A percentile compares a stretch with the other conserved stretches of the same genome.
These are phyloP conservation scores for Mycena indigotica DNA, from an alignment of 768 basidiomycete species.

Conservation along the genomic window DNA sequence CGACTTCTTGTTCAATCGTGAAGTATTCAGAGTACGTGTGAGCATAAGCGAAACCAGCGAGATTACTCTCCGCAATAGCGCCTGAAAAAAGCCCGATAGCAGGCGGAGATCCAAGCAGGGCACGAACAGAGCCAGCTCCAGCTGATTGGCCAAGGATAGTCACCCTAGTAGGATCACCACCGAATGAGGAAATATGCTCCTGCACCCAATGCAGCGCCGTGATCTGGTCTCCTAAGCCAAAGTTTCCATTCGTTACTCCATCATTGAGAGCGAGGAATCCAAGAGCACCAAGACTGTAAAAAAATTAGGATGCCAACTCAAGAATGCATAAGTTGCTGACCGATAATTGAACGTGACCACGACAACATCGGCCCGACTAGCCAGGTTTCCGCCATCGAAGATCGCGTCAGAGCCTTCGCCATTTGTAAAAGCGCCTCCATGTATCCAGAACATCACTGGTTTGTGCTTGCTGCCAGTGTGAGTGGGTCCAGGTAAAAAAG, in stretches of 20 bases:
- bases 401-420: conserved; percentile 42
- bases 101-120: conserved; percentile 36
- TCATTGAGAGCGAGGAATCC: conserved; percentile 47
- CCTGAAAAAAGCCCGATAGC: conserved; percentile 43
- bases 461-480: conserved; percentile 28
- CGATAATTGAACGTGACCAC: conserved; percentile 47
- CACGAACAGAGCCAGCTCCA: conserved; percentile 48
- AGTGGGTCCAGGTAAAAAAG: conserved; percentile 31
- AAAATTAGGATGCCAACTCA: conserved; percentile 34
- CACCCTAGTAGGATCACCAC: conserved; percentile 55
- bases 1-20: conserved; percentile 44
- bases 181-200: conserved; percentile 56
- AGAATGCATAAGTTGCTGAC: conserved; percentile 36
- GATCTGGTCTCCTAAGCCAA: conserved; percentile 46
- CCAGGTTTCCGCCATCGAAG: conserved; percentile 48
- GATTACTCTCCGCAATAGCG: conserved; percentile 48
- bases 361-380: conserved; percentile 42
- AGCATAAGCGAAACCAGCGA: conserved; percentile 52
- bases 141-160: conserved; percentile 60
- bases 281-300: conserved; percentile 37
- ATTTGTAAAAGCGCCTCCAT: conserved; percentile 49
- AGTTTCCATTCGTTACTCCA: conserved; percentile 47
- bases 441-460: conserved; percentile 54
- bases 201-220: conserved; percentile 49
- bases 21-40: conserved; percentile 52